These are phyloP conservation scores for Boletus tomentosulus DNA, from an alignment of 768 basidiomycete genomes.

Conservation along the genomic window DNA sequence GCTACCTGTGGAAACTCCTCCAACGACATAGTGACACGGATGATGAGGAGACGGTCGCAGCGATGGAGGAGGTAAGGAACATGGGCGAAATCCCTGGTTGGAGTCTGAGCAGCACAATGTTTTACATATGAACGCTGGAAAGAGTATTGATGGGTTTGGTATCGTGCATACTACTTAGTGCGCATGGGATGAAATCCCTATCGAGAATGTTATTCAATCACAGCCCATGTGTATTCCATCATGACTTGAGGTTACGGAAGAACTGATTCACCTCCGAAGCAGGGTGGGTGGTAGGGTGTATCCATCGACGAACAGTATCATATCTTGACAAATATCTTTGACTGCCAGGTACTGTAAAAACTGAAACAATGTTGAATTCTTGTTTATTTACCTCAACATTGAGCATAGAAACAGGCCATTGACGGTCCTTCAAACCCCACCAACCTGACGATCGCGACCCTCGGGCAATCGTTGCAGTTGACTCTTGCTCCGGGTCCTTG, in stretches of 20 bases:
- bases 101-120: neutral
- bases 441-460: constrained; percentile 44
- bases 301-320: too few relatives aligned
- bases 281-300: too few relatives aligned
- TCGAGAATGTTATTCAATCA: too few relatives aligned
- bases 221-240: too few relatives aligned
- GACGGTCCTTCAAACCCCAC: constrained; percentile 13
- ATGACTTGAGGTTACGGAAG: too few relatives aligned
- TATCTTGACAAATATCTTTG: too few relatives aligned
- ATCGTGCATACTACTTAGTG: too few relatives aligned
- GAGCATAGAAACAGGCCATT: neutral
- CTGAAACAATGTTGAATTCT: neutral
- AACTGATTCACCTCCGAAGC: too few relatives aligned
- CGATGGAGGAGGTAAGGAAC: too few relatives aligned
- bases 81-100: neutral
- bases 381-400: constrained; percentile 3
- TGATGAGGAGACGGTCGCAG: neutral
- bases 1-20: neutral
- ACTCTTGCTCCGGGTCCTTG: constrained; percentile 60
- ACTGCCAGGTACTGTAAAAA: neutral
- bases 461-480: constrained; percentile 64
- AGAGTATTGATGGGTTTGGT: too few relatives aligned
- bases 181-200: too few relatives aligned
- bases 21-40: neutral
- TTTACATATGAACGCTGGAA: neutral